Base-by-base conservation (phyloP, 2,329 filamentous ascomycete species). In the Diplodia corticola region DNA sequence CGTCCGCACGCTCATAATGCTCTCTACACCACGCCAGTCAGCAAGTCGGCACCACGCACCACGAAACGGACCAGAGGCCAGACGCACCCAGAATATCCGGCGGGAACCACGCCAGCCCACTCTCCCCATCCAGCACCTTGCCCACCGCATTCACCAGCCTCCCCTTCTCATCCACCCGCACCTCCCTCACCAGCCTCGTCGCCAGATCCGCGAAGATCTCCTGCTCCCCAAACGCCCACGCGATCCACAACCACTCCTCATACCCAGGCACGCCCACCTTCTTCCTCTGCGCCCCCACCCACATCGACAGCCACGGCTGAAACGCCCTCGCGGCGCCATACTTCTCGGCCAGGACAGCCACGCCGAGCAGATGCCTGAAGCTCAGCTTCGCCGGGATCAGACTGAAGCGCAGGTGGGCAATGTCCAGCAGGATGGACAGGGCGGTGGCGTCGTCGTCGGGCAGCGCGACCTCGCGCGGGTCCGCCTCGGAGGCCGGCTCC, bases 361-460 rank as follows among this genome's bases (percentile, higher is more conserved):
- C 44, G 12, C 71, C 67, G 2, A 75, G 70, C 2, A 78, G 68
- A 10, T 71, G 65, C 0, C 54, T 5, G 7, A 76, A 72, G 4
- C 64, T 64, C 1, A 79, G 28, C 24, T 37, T 64, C 22, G 64
- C n/a, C 1, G 71, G 72, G 2, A 79, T 68, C n/a, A 70, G 66
- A 1, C 67, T 26, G 48, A 72, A 73, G 12, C 72, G 68, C 10
- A 68, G 51, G 61, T 78, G 77, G 2, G 74, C 72, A 6, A 80
- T 73, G 24, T 70, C 70, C 63, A 79, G 72, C 7, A 79, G 26
- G 1, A 77, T 68, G 0, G 65, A 54, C 67, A 80, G 73, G 1
- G 74, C 73, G 1, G 71, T 69, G 0, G 73, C 65, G 57, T 78
- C 69, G 57, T 79, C 76, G 5, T 76, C 72, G 0, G 72, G 72